Base-by-base conservation (phyloP, 2,329 filamentous ascomycete species). In the Fusarium albosuccineum region DNA sequence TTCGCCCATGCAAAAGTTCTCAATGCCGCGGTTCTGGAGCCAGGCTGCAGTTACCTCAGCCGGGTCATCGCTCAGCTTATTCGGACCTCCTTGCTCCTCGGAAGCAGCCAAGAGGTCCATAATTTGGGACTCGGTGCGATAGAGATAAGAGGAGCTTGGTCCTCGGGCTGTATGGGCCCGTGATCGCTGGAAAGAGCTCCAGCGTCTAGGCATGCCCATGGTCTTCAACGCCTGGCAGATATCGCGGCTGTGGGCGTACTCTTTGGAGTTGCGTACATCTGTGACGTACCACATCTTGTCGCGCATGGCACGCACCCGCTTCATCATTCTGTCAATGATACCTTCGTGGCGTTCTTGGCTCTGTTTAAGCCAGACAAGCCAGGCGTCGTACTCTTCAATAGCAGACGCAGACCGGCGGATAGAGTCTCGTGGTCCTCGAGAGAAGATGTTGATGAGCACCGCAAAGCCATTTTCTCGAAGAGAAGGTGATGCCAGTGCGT, bases 281-380 rank as follows among this genome's bases (percentile, higher is more conserved):
- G 92, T 95, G 62, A 96, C 92, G 76, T 97, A 99, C 96, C 96
- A 99, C 92, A 98, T 97, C 83, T 98, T 98, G 77, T 97, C 92
- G 41, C 96, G 89, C 39, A 97, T 84, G 22, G 91, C 89, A 59
- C 90, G 88, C 37, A 96, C 84, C 6, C 88, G 88, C 60, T 85
- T 84, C 85, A 93, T 91, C 87, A 93, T 92, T 6, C 88, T 85
- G 40, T 93, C 91, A 36, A 94, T 90, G 11, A 89, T 86, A 3
- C 85, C 86, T 71, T 95, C 92, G 48, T 94, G 89, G 4, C 91
- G 87, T 72, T 93, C 91, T 72, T 95, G 90, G 26, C 91, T 93
- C 70, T 93, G 92, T 74, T 93, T 93, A 17, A 97, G 84, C 87
- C 91, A 94, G 11, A 94, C 88, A 33, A 95, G 87, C 91, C 91